Percentiles rank a stretch among this genome's conserved stretches.
Evolutionary conservation across 2,329 filamentous ascomycete species (phyloP).

Genomic region (Colletotrichum spinosum): DNA sequence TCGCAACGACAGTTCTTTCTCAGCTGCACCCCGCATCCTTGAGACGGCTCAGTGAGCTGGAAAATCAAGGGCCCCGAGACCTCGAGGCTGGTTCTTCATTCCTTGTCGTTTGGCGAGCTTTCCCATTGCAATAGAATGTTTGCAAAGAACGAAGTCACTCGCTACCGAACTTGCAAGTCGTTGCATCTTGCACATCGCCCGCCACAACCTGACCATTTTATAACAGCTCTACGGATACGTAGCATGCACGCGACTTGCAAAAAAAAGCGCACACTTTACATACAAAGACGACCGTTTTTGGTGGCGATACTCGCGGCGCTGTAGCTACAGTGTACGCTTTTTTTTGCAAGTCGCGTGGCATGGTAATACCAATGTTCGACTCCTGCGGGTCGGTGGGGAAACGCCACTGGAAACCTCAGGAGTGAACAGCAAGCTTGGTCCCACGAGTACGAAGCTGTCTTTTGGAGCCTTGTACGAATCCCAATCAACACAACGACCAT

Average conservation of each 20-base stretch:
- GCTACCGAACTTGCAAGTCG: constrained; percentile 3
- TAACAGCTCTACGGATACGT: too few species aligned
- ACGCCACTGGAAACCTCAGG: constrained; percentile 1
- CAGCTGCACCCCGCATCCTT: too few species aligned
- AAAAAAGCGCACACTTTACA: too few species aligned
- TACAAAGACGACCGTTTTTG: too few species aligned
- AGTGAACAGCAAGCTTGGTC: constrained; percentile 1
- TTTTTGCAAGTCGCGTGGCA: too few species aligned
- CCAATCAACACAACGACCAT: not conserved
- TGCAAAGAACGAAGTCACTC: not conserved
- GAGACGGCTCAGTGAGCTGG: constrained; percentile 7
- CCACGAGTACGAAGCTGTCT: not conserved
- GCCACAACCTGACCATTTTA: not conserved
- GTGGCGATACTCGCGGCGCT: too few species aligned
- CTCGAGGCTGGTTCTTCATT: constrained; percentile 27
- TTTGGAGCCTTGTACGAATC: constrained; percentile 19
- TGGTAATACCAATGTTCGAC: not conserved
- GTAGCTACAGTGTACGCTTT: too few species aligned
- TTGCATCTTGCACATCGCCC: constrained; percentile 7
- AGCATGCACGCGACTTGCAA: too few species aligned
- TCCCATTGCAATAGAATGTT: not conserved
- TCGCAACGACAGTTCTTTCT: constrained; percentile 14
- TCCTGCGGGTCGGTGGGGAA: not conserved
- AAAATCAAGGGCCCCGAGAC: constrained; percentile 28
- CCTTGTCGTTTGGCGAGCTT: constrained; percentile 12